phyloP scores from a whole-genome alignment of 106 monocot species.

The Platanthera zijinensis region DNA sequence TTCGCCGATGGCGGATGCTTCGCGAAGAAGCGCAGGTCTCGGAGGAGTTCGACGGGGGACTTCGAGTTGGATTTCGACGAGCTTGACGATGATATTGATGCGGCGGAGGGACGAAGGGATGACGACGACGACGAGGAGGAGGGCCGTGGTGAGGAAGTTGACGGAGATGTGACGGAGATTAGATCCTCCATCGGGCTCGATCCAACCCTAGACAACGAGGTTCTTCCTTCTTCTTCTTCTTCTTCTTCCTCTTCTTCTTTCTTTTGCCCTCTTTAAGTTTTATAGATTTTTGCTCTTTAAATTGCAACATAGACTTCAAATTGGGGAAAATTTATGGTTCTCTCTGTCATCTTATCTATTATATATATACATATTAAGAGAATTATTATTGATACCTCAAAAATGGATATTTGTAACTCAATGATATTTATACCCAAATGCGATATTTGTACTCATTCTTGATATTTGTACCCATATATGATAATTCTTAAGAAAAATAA shows the following conservation, averaged over 20 bases:
- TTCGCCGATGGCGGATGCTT: constrained; percentile 54
- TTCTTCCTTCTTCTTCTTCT: constrained; percentile 4
- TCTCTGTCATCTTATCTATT: not conserved
- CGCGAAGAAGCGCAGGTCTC: constrained; percentile 11
- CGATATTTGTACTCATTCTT: too few relatives aligned
- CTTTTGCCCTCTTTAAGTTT: not conserved
- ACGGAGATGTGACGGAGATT: constrained; percentile 52
- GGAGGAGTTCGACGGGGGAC: constrained; percentile 1
- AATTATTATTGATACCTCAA: too few relatives aligned
- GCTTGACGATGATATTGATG: constrained; percentile 22
- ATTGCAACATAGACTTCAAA: not conserved
- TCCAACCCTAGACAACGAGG: constrained; percentile 42
- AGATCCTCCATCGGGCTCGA: constrained; percentile 43
- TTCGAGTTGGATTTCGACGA: constrained; percentile 31
- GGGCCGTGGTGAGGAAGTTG: constrained; percentile 2
- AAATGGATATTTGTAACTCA: too few relatives aligned
- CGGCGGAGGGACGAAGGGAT: constrained; percentile 13
- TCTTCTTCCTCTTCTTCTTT: constrained; percentile 4
- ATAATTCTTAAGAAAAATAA: too few relatives aligned
- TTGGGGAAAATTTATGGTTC: not conserved
- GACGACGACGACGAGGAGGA: constrained; percentile 14
- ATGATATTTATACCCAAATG: too few relatives aligned
- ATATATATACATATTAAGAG: too few relatives aligned
- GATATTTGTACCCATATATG: too few relatives aligned
- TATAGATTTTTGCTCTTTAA: not conserved